Percentiles rank a stretch among this genome's conserved stretches.
Conservation (phyloP, 1,139 yeast species). For the Nematodospora anomalae region DNA sequence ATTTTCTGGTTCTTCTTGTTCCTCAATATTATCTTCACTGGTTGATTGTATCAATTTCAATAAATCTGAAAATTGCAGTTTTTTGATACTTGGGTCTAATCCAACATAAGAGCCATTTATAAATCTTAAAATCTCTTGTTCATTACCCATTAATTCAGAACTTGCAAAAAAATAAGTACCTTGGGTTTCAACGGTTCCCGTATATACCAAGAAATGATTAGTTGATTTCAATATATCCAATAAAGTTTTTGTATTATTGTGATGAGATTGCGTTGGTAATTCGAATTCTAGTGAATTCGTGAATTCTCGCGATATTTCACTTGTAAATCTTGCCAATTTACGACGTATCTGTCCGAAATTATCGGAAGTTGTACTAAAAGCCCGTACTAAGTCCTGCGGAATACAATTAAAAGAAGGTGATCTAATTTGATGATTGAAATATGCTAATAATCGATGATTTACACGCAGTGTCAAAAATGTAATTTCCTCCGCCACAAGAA, state of each 20-base stretch:
- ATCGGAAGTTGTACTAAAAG: constrained; percentile 83
- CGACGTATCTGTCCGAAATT: constrained; percentile 84
- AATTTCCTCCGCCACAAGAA: constrained; percentile 76
- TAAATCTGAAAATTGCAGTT: constrained; percentile 34
- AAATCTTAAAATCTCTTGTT: constrained; percentile 42
- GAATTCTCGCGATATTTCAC: constrained; percentile 66
- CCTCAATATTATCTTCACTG: constrained; percentile 11
- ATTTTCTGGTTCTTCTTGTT: constrained; percentile 19
- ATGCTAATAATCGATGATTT: constrained; percentile 66
- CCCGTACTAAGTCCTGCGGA: constrained; percentile 64
- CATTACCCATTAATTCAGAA: constrained; percentile 50
- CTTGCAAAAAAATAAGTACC: constrained; percentile 78
- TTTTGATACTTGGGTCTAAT: constrained; percentile 29
- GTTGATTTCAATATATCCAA: constrained; percentile 59
- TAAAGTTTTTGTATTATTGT: constrained; percentile 53
- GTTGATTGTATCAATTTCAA: constrained; percentile 22
- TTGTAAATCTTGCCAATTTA: constrained; percentile 75
- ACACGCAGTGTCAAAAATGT: constrained; percentile 65
- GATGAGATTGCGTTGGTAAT: constrained; percentile 48
- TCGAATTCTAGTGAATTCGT: constrained; percentile 75
- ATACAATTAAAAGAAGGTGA: constrained; percentile 53
- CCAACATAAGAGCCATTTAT: constrained; percentile 48
- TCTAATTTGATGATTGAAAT: constrained; percentile 69
- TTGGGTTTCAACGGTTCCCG: constrained; percentile 69
- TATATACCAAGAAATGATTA: constrained; percentile 77